Evolutionary conservation across 345 rosid species (phyloP).

Genomic region (Cardamine resedifolia): DNA sequence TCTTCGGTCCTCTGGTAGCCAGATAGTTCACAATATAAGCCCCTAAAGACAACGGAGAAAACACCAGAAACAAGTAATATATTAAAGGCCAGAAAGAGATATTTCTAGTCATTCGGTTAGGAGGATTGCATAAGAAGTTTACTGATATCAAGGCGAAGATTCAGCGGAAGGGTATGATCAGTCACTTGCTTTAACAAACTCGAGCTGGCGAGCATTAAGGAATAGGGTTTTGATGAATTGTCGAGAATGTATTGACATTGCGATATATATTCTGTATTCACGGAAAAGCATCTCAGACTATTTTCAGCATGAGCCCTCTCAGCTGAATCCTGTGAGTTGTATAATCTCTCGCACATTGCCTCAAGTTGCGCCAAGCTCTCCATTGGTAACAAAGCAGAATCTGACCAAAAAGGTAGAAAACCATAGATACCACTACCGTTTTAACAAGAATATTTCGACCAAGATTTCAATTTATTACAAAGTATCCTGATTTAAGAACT

Average conservation of each 20-base stretch:
- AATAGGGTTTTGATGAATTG: slow-evolving; percentile 91
- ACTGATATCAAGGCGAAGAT: slow-evolving; percentile 94
- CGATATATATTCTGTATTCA: slow-evolving; percentile 83
- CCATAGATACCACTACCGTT: slow-evolving; percentile 34
- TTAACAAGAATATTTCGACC: slow-evolving; percentile 22
- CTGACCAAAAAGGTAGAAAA: slow-evolving; percentile 36
- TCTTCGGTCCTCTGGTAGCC: slow-evolving; percentile 85
- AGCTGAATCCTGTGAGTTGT: slow-evolving; percentile 89
- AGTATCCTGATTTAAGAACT: slow-evolving; percentile 15
- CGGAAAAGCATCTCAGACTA: slow-evolving; percentile 86
- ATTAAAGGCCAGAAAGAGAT: slow-evolving; percentile 2
- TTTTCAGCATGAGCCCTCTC: slow-evolving; percentile 94
- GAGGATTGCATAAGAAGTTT: slow-evolving; percentile 32
- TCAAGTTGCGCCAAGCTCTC: slow-evolving; percentile 98
- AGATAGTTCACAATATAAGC: slow-evolving; percentile 81
- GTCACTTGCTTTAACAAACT: slow-evolving; percentile 95
- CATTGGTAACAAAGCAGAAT: slow-evolving; percentile 53
- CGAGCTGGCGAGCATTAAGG: slow-evolving; percentile 99
- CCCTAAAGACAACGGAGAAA: slow-evolving; percentile 44
- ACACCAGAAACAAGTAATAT: slow-evolving; percentile 18
- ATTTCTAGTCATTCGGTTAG: neutral
- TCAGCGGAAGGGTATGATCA: slow-evolving; percentile 80
- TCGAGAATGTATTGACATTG: slow-evolving; percentile 98
- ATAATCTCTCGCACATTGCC: slow-evolving; percentile 93
- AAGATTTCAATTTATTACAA: slow-evolving; percentile 17